Evolutionary conservation across 768 basidiomycete genomes (phyloP), one percentile per base, ranked within the genome.

Genomic region (Boletus rufocinnamomeus): DNA sequence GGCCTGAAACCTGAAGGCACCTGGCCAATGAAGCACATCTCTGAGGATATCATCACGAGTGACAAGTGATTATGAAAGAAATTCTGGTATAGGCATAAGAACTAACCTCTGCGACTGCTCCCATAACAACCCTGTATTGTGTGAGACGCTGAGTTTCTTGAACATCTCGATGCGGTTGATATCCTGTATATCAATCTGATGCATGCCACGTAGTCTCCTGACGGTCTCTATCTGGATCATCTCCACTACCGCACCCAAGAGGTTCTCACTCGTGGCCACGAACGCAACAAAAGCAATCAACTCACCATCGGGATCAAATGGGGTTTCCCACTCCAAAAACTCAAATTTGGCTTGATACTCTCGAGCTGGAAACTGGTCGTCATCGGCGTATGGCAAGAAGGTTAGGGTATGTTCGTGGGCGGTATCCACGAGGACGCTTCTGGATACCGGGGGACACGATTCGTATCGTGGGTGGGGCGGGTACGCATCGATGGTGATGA

Each of bases 221-320:
- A 75, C 69, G 8, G 78, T 71, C 67, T 84, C 81, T 6, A 80
- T 64, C 51, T 77, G 75, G 17, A 86, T 79, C 21, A 82, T 68
- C 61, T 83, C 82, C 61, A 69, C 85, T 85, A 37, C 27, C 14
- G 47, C 10, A 37, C 8, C 16, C 32, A 27, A 52, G 11, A 28
- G 0, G 16, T 41, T 19, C 14, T 50, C 8, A 37, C 14, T 21
- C 25, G 9, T 11, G 3, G 2, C n/a, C 45, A 23, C 28, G 4
- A 13, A 6, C 17, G 3, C 21, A 17, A 44, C 34, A 45, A 35
- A 54, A 37, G 27, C 60, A 49, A 48, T 2, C 2, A 0, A 68
- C 80, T 74, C 55, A 84, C 84, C 61, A 54, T 85, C 84, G 0
- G 83, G 82, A 67, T 84, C 63, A 48, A 77, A 73, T 44, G 78